phyloP scores from a whole-genome alignment of 2,329 filamentous ascomycete genomes.

The Pestalotiopsis sp. region DNA sequence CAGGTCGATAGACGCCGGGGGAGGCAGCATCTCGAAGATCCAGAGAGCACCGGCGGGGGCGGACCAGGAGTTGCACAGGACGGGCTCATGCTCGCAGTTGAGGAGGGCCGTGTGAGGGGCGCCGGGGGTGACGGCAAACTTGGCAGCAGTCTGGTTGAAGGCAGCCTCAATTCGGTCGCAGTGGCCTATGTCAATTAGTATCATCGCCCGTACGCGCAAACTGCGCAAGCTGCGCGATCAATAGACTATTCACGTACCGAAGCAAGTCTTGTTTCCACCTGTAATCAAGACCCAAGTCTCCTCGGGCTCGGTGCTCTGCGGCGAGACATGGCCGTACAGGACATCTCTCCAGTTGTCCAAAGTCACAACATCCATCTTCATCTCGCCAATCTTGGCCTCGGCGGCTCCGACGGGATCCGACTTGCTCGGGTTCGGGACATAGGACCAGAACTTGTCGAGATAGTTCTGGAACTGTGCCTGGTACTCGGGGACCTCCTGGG shows the following conservation, averaged over 20 bases:
- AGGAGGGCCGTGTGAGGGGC: slow-evolving; percentile 69
- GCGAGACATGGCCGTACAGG: slow-evolving; percentile 62
- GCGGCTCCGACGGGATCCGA: slow-evolving; percentile 44
- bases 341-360: slow-evolving; percentile 72
- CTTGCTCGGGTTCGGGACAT: slow-evolving; percentile 50
- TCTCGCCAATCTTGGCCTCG: slow-evolving; percentile 51
- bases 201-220: neutral
- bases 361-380: slow-evolving; percentile 59
- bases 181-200: slow-evolving; percentile 48
- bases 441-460: slow-evolving; percentile 54
- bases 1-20: slow-evolving; percentile 64
- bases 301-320: slow-evolving; percentile 62
- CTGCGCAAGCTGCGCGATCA: neutral
- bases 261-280: slow-evolving; percentile 79
- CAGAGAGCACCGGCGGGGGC: slow-evolving; percentile 65
- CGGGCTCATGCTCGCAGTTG: slow-evolving; percentile 73
- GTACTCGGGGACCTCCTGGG: slow-evolving; percentile 58
- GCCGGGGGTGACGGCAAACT: slow-evolving; percentile 61
- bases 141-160: slow-evolving; percentile 65
- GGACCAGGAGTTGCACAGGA: slow-evolving; percentile 77
- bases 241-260: slow-evolving; percentile 45
- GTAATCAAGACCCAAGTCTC: slow-evolving; percentile 78
- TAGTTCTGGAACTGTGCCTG: slow-evolving; percentile 66
- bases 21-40: slow-evolving; percentile 68
- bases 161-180: slow-evolving; percentile 67